Evolutionary conservation across 768 basidiomycete species (phyloP).

Genomic region (Auricularia sp.): DNA sequence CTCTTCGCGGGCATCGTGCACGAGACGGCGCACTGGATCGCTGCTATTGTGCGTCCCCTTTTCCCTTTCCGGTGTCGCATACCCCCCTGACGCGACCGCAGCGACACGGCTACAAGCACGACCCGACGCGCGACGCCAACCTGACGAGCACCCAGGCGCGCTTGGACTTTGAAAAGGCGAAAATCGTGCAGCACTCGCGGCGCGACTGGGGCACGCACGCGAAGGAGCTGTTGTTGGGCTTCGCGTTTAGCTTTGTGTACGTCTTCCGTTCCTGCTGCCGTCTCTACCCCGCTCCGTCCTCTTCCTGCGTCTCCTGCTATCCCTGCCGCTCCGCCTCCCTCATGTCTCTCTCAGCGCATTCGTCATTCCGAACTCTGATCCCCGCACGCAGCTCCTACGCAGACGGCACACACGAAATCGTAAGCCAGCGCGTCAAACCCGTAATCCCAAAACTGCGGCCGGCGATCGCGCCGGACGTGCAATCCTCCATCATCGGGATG

Average conservation of each 20-base stretch:
- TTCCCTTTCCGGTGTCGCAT: too few species aligned
- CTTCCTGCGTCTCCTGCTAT: too few species aligned
- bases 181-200: background rate
- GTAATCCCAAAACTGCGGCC: background rate
- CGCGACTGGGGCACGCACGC: slow-evolving; percentile 3
- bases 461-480: background rate
- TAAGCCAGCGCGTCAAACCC: background rate
- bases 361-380: background rate
- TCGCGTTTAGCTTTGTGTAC: background rate
- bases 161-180: background rate
- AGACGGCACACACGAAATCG: background rate
- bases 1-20: background rate
- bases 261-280: background rate
- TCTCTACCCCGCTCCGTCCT: background rate
- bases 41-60: background rate
- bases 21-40: background rate
- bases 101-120: background rate
- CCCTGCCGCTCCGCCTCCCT: too few species aligned
- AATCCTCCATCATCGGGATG: background rate
- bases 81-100: background rate
- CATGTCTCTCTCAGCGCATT: too few species aligned
- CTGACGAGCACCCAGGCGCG: background rate
- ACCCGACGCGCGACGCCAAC: background rate
- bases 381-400: background rate
- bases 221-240: background rate